Percentiles rank a stretch among this genome's conserved stretches.
phyloP scores from a whole-genome alignment of 768 basidiomycete species.

The Leccinum broughii region DNA sequence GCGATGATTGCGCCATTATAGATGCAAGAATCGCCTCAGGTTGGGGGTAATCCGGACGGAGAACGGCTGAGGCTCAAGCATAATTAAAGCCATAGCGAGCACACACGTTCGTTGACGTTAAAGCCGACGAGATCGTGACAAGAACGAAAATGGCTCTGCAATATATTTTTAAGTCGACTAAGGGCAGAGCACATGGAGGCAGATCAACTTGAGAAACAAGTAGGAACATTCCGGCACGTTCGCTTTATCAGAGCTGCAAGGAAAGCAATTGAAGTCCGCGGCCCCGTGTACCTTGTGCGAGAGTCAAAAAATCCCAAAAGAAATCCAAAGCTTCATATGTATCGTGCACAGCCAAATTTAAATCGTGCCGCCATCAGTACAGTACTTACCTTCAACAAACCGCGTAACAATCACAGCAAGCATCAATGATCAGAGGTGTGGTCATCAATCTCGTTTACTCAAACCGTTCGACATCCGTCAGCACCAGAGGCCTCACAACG shows the following conservation, averaged over 20 bases:
- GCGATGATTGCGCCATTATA: slow-evolving; percentile 9
- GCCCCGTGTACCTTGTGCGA: background rate
- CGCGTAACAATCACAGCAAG: slow-evolving; percentile 3
- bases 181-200: background rate
- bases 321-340: background rate
- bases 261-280: too few relatives aligned
- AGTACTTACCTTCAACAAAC: background rate
- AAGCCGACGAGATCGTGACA: background rate
- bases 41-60: background rate
- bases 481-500: slow-evolving; percentile 59
- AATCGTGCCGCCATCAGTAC: background rate
- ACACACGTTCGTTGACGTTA: slow-evolving; percentile 22
- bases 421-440: background rate
- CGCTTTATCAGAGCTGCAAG: too few relatives aligned
- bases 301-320: background rate
- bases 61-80: background rate
- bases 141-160: background rate
- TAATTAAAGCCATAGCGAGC: background rate
- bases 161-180: background rate
- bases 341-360: background rate
- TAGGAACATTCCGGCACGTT: too few relatives aligned
- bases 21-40: background rate
- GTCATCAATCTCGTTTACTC: slow-evolving; percentile 12
- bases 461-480: slow-evolving; percentile 32
- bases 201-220: background rate